Evolutionary conservation across 371 early-diverging fungal species (phyloP), one percentile per base, ranked within the genome.

Genomic region (Blakeslea trispora): DNA sequence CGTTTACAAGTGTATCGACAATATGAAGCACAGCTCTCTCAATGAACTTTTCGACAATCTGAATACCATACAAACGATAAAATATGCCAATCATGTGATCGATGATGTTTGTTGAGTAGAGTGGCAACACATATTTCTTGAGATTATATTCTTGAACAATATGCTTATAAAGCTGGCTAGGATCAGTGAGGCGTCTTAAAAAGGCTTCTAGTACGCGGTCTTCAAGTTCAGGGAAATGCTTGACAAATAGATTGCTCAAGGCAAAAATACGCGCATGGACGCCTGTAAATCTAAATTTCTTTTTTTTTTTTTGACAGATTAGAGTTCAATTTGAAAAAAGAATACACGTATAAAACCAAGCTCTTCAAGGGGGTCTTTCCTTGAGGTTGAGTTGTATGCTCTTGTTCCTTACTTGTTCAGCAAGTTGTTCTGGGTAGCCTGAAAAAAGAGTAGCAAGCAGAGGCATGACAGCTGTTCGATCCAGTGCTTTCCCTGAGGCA

Each of bases 221-320:
- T 1, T 56, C 44, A 17, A 40, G 35, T 11, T 54, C 18, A 2
- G 35, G 2, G n/a, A 43, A 60, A 15, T 28, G 42, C 5, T 39
- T 42, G 14, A 48, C 53, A 9, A 60, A 14, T 15, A 54, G 35
- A 5, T 40, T 35, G 15, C 39, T 41, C 5, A 60, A 48, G 19
- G 54, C 54, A 44, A 53, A 60, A 6, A 28, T 34, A 24, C 41
- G 22, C 6, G 49, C 60, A 24, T 48, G 23, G 15, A 43, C 49
- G 13, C 60, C 60, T 22, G 53, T 15, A 49, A 37, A 54, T 3
- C 40, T 24, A 18, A 48, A 54, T 41, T 59, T 53, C 49, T 57
- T 37, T 8, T 14, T 14, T 41, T 59, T 53, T 44, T 57, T 37
- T 8, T 14, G 2, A 37, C 37, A 37, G n/a, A 17, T 19, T 0